Evolutionary conservation across 75 land plant species (phyloP).

Genomic region (Sequoiadendron giganteum): DNA sequence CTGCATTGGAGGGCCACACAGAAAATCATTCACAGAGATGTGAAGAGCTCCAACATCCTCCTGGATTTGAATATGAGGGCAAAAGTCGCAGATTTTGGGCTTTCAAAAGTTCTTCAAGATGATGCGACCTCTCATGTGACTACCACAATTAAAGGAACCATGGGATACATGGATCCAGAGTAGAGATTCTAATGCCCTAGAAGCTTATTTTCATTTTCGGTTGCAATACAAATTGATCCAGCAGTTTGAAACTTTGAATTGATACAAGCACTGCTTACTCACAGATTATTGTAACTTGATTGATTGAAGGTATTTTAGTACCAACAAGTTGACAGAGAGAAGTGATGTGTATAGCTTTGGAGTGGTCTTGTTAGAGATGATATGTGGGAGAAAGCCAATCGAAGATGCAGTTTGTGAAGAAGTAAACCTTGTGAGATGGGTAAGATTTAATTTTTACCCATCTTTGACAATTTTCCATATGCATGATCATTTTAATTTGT

Average conservation of each 20-base stretch:
- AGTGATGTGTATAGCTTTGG: constrained; percentile 30
- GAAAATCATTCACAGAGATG: constrained; percentile 50
- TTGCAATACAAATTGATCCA: background rate
- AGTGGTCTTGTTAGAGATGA: constrained; percentile 23
- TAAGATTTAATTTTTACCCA: background rate
- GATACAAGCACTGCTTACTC: background rate
- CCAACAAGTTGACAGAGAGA: background rate
- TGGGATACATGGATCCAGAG: constrained; percentile 69
- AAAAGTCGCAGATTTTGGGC: constrained; percentile 64
- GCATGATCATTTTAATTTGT: background rate
- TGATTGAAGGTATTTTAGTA: constrained; percentile 7
- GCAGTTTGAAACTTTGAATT: constrained; percentile 17
- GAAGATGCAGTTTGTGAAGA: background rate
- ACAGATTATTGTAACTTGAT: background rate
- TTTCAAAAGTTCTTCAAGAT: constrained; percentile 37
- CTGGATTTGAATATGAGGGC: constrained; percentile 44
- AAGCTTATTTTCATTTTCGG: background rate
- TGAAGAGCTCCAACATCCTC: constrained; percentile 54
- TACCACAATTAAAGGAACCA: constrained; percentile 58
- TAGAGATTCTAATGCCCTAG: constrained; percentile 7
- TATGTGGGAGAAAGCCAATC: background rate
- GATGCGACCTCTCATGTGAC: constrained; percentile 49
- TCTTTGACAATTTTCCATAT: no score
- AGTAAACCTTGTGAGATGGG: background rate
- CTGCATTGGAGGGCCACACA: constrained; percentile 11